Conservation (phyloP, 2,329 filamentous ascomycete genomes). For the Tolypocladium amazonense region DNA sequence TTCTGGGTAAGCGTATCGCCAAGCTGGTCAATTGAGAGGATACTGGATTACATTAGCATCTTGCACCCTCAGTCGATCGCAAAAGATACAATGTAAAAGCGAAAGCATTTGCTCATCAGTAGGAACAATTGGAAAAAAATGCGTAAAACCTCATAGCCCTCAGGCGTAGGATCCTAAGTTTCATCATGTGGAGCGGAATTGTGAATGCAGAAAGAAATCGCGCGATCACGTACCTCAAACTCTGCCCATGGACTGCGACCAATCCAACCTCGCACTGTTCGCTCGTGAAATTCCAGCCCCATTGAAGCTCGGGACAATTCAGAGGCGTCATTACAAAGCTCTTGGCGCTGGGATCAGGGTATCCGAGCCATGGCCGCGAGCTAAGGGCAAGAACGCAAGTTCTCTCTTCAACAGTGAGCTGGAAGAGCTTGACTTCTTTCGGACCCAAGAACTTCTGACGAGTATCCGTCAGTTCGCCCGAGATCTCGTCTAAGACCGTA, state of each 20-base stretch:
- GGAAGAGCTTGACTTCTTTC: slow-evolving; percentile 80
- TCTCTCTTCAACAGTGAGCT: slow-evolving; percentile 77
- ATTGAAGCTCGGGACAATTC: slow-evolving; percentile 79
- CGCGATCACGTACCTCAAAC: slow-evolving; percentile 55
- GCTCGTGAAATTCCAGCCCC: slow-evolving; percentile 93
- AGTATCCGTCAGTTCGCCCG: slow-evolving; percentile 90
- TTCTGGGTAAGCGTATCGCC: slow-evolving; percentile 80
- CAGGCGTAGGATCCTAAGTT: slow-evolving; percentile 45
- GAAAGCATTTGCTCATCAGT: slow-evolving; percentile 52
- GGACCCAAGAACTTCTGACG: slow-evolving; percentile 89
- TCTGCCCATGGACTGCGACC: slow-evolving; percentile 85
- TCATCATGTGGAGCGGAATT: slow-evolving; percentile 46
- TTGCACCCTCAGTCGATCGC: neutral
- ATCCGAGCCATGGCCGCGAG: slow-evolving; percentile 92
- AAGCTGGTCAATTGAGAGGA: slow-evolving; percentile 83
- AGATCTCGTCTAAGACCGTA: slow-evolving; percentile 89
- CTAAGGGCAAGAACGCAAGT: slow-evolving; percentile 82
- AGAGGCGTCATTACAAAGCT: slow-evolving; percentile 88
- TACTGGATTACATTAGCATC: slow-evolving; percentile 35
- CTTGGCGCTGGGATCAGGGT: slow-evolving; percentile 77
- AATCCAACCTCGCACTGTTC: slow-evolving; percentile 90
- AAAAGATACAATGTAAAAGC: neutral
- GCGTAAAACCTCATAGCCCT: slow-evolving; percentile 45
- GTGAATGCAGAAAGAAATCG: neutral
- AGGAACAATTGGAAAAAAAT: slow-evolving; percentile 88